Base-by-base conservation (phyloP, 2,329 filamentous ascomycete species). In the Harringtonia aguacate region DNA sequence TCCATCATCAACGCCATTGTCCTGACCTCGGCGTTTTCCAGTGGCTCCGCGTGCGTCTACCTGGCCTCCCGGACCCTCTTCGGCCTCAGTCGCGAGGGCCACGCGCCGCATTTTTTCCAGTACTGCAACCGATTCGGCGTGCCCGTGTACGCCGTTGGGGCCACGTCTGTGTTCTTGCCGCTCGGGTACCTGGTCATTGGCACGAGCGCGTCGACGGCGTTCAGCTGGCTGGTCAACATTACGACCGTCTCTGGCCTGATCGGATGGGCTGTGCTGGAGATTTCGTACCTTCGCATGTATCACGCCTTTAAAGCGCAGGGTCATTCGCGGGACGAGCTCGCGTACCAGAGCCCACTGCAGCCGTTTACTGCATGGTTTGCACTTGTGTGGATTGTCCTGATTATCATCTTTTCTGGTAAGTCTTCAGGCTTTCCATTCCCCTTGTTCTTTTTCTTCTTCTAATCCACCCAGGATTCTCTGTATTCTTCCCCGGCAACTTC, bases 1-100 rank as follows among this genome's bases (percentile, higher is more conserved):
- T 77, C 76, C 8, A 74, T 89, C 44, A 79, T 89, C 60, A 89
- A 89, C 57, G 83, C 81, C 29, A 69, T 87, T 20, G 79, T 89
- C 51, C 69, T 87, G 50, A 84, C 79, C 0, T 83, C 80, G 0
- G 81, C 80, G 0, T 79, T 76, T 62, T 86, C 81, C 0, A 72
- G 81, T 0, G 78, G 74, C 1, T 87, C 86, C 51, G 77, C 81
- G 50, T 75, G 72, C 55, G 64, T 87, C 30, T 64, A 69, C 36
- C 64, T 73, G 2, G 77, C 75, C 20, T 77, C 76, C 0, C 69
- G 77, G 36, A 73, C 76, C 31, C 61, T 80, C 4, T 73, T 77
- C 49, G 73, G 72, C 5, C 61, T 81, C 45, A 76, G 77, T 0
- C 65, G 76, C 12, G 75, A 79, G 56, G 62, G 64, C 15, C 75